Conservation (phyloP, 1,284 basidiomycete genomes). For the Ustilago curta region DNA sequence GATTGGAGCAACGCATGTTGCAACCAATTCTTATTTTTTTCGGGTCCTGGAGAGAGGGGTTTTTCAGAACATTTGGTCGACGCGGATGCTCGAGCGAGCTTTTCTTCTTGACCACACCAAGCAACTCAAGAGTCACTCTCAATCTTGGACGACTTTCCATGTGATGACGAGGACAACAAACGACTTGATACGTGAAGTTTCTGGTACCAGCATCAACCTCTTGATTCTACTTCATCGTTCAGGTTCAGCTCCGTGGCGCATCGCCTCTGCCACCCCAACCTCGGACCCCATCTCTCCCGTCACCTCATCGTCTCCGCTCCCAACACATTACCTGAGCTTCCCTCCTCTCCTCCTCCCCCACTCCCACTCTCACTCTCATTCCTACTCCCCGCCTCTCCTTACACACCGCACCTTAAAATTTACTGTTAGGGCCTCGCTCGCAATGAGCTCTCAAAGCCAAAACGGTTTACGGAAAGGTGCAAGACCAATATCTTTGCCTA, state of each 20-base stretch:
- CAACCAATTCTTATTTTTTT: conserved; percentile 4
- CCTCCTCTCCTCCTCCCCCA: background rate
- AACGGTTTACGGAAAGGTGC: conserved; percentile 58
- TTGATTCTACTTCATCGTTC: background rate
- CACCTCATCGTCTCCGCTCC: background rate
- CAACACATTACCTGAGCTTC: too few relatives aligned
- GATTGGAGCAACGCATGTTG: conserved; percentile 17
- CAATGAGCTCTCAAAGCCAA: conserved; percentile 12
- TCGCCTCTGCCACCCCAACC: background rate
- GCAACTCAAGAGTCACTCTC: too few relatives aligned
- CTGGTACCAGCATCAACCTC: background rate
- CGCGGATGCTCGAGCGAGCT: background rate
- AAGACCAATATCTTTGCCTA: conserved; percentile 30
- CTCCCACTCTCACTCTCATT: background rate
- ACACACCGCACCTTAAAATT: conserved; percentile 43
- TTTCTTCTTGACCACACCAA: conserved; percentile 18
- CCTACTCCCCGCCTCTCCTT: background rate
- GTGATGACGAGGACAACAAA: background rate
- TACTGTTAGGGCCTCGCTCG: conserved; percentile 15
- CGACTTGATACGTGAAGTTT: background rate
- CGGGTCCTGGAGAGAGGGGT: too few relatives aligned
- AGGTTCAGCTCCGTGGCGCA: background rate
- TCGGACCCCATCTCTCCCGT: background rate
- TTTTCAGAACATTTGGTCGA: background rate
- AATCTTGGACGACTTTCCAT: background rate